Base-by-base conservation (phyloP, 2,329 filamentous ascomycete genomes). In the Cladosporium halotolerans region DNA sequence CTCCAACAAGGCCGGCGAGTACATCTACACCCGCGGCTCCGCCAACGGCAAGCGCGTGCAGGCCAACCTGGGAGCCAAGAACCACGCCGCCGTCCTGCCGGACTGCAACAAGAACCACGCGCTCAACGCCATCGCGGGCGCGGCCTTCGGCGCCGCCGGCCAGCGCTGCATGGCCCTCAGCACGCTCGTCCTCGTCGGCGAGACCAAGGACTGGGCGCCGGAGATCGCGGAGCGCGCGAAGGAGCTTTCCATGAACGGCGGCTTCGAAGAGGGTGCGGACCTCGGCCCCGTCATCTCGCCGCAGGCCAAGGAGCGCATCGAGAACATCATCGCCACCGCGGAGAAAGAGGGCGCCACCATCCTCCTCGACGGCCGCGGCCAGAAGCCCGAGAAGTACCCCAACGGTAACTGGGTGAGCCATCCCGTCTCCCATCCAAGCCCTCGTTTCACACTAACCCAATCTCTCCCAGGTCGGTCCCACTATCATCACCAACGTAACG, bases 31-130 rank as follows among this genome's bases (percentile, higher is more conserved):
- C 52, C 82, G 87, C 53, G 88, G 83, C 32, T 89, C 86, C 1
- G 88, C 87, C 66, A 89, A 92, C 65, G 88, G 89, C 66, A 93
- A 93, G 80, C 85, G 88, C 64, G 87, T 91, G 32, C 89, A 93
- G 74, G 88, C 88, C 69, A 93, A 93, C 73, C 74, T 93, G 57
- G 89, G 88, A 39, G 88, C 88, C 61, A 93, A 93, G 80, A 93
- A 93, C 78, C 88, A 93, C 70, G 88, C 88, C 28, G 86, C 86
- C 50, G 84, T 93, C 31, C 80, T 92, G 57, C 88, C 88, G 14
- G 88, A 93, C 75, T 87, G 84, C 76, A 91, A 93, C 77, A 92
- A 90, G 80, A 91, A 93, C 76, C 86, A 91, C 64, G 88, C 89
- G 60, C 75, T 93, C 64, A 93, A 92, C 73, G 85, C 86, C 41